Evolutionary conservation across 1,139 yeast genomes (phyloP).

Genomic region (Blastobotrys illinoisensis): DNA sequence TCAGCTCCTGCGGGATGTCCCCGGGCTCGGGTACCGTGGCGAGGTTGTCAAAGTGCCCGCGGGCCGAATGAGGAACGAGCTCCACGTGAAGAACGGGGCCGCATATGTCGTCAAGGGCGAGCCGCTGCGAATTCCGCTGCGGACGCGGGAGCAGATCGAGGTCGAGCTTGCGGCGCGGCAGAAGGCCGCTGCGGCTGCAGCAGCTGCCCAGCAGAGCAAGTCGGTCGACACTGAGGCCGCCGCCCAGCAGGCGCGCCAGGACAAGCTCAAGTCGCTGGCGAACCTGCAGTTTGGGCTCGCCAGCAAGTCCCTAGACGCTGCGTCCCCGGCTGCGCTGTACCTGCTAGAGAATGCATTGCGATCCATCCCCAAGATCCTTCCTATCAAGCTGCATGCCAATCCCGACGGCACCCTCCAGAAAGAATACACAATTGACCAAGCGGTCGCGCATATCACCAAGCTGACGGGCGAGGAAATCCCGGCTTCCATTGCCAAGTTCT

Average conservation of each 20-base stretch:
- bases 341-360: conserved; percentile 20
- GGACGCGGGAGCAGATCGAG: conserved; percentile 32
- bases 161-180: conserved; percentile 4
- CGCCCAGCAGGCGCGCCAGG: conserved; percentile 9
- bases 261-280: conserved; percentile 7
- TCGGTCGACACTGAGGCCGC: conserved; percentile 8
- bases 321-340: conserved; percentile 12
- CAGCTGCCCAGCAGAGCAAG: conserved; percentile 8
- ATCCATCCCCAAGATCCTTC: conserved; percentile 23
- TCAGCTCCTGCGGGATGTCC: conserved; percentile 65
- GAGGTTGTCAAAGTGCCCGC: conserved; percentile 74
- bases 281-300: conserved; percentile 11
- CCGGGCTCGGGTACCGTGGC: conserved; percentile 56
- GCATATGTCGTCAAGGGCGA: conserved; percentile 52
- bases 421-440: conserved; percentile 14
- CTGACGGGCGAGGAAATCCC: conserved; percentile 18
- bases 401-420: conserved; percentile 8
- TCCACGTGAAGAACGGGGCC: conserved; percentile 70
- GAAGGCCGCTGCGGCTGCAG: conserved; percentile 11
- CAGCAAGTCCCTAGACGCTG: neutral
- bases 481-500: conserved; percentile 10
- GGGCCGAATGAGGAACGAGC: conserved; percentile 73
- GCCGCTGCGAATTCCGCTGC: conserved; percentile 59
- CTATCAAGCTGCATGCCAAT: conserved; percentile 11
- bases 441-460: conserved; percentile 17